A percentile compares a stretch with the other conserved stretches of the same genome.
These are phyloP conservation scores for Ramularia collo-cygni DNA, from an alignment of 2,329 filamentous ascomycete species.

Conservation along the genomic window DNA sequence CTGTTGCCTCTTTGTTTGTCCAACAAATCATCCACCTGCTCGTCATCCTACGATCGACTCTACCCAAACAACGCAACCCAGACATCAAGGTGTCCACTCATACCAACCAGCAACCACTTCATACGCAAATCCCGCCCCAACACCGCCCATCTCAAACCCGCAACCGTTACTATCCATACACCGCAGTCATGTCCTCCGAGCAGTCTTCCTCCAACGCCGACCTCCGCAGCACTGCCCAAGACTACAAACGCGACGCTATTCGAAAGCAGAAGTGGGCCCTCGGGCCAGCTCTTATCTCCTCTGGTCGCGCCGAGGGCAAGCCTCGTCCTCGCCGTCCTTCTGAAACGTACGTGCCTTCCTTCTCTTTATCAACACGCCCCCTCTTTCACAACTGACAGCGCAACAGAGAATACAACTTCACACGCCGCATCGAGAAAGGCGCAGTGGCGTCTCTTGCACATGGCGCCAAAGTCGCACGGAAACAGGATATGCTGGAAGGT, in stretches of 20 bases:
- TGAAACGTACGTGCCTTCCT: constrained; percentile 25
- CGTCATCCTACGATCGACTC: constrained; percentile 2
- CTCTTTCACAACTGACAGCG: constrained; percentile 1
- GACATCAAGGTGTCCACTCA: constrained; percentile 21
- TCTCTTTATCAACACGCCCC: too few species aligned
- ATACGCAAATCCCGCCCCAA: background rate
- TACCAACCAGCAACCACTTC: constrained; percentile 1
- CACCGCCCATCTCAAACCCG: constrained; percentile 4
- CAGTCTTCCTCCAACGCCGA: constrained; percentile 43
- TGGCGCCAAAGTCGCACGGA: constrained; percentile 30
- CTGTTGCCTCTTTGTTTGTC: constrained; percentile 13
- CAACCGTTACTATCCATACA: constrained; percentile 3
- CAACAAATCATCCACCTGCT: constrained; percentile 4
- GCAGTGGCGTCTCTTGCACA: constrained; percentile 24
- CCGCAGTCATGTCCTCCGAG: constrained; percentile 38
- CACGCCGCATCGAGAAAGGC: constrained; percentile 23
- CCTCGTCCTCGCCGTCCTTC: constrained; percentile 28
- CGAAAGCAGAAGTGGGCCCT: constrained; percentile 47
- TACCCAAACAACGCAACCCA: constrained; percentile 5
- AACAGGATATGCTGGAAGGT: constrained; percentile 39
- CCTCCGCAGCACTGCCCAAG: constrained; percentile 48
- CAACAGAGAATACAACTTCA: constrained; percentile 22
- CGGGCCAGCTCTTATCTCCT: constrained; percentile 29
- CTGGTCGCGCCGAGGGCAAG: constrained; percentile 25
- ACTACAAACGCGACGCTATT: constrained; percentile 45